A percentile compares a stretch with the other conserved stretches of the same genome.
phyloP scores from a whole-genome alignment of 257 asterid species.

The Handroanthus guayacan region DNA sequence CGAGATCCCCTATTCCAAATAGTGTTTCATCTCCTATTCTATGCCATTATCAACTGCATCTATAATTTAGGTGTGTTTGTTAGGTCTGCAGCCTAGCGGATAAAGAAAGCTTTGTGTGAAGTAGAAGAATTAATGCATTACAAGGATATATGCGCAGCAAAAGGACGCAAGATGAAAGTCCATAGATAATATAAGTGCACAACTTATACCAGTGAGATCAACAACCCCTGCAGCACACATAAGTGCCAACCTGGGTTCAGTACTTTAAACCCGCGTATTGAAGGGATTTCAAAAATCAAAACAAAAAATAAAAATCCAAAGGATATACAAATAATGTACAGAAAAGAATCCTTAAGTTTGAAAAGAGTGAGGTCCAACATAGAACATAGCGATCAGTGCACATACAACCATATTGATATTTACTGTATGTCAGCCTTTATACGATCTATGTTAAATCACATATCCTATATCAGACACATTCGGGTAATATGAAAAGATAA shows the following conservation, averaged over 20 bases:
- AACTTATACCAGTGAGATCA: conserved; percentile 8
- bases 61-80: no score
- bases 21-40: no score
- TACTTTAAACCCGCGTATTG: neutral
- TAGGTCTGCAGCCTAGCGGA: no score
- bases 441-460: neutral
- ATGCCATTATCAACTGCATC: no score
- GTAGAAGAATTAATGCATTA: no score
- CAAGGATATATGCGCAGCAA: no score
- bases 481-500: neutral
- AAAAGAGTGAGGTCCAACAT: neutral
- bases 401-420: neutral
- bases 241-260: neutral
- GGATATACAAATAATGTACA: neutral
- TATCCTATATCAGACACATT: neutral
- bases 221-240: neutral
- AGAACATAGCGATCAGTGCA: conserved; percentile 20
- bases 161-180: neutral
- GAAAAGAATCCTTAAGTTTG: conserved; percentile 17
- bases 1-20: no score
- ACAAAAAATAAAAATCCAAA: neutral
- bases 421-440: neutral
- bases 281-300: no score
- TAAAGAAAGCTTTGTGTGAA: no score
- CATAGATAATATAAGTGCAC: neutral